Conservation (phyloP, 768 basidiomycete genomes). For the Porphyrellus cyaneotinctus region DNA sequence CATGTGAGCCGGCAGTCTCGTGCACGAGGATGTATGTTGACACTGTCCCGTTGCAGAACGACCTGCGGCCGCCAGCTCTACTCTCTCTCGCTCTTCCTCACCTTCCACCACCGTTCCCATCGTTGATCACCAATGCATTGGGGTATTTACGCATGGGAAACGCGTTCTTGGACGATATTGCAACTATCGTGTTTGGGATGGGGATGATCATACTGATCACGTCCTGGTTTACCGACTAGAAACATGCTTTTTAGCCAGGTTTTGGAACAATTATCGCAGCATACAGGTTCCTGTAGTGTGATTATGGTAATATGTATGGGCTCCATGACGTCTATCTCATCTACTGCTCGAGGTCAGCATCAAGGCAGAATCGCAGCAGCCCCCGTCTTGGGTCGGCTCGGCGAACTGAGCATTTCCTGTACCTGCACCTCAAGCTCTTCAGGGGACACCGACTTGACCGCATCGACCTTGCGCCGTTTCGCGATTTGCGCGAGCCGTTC, state of each 20-base stretch:
- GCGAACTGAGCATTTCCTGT: constrained; percentile 29
- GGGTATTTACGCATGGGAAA: constrained; percentile 69
- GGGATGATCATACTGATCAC: constrained; percentile 60
- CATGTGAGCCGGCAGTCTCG: constrained; percentile 45
- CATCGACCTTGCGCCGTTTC: constrained; percentile 8
- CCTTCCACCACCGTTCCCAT: constrained; percentile 61
- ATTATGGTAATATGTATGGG: constrained; percentile 1
- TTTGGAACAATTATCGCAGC: background rate
- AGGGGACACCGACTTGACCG: constrained; percentile 11
- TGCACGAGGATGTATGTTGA: constrained; percentile 4
- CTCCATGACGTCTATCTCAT: background rate
- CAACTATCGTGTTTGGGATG: constrained; percentile 65
- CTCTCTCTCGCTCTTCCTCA: constrained; percentile 58
- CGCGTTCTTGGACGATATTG: constrained; percentile 66
- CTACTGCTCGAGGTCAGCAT: background rate
- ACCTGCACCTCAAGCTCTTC: constrained; percentile 25
- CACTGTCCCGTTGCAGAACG: constrained; percentile 39
- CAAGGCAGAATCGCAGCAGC: constrained; percentile 39
- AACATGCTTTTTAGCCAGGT: background rate
- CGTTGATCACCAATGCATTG: constrained; percentile 55
- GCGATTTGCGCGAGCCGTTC: constrained; percentile 18
- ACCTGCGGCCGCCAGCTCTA: constrained; percentile 55
- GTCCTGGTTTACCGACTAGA: constrained; percentile 38
- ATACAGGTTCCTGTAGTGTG: constrained; percentile 2
- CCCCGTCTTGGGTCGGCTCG: constrained; percentile 33